Conservation (phyloP, 2,329 filamentous ascomycete species). For the Pyrenophora tritici-repentis region DNA sequence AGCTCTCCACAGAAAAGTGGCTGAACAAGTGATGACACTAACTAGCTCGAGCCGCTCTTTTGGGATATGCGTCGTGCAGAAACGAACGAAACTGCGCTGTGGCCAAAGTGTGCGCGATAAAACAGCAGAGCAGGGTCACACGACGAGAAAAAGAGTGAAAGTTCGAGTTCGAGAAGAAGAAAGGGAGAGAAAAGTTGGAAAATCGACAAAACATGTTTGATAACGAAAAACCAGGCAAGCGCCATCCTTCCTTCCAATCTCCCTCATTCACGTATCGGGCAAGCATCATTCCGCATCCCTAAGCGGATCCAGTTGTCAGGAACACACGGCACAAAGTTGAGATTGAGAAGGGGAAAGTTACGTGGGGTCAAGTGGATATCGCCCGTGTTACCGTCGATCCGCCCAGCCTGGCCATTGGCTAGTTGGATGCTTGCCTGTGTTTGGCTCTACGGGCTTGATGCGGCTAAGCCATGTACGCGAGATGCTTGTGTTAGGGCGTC, state of each 20-base stretch:
- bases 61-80: not conserved
- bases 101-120: not conserved
- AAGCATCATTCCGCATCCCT: not conserved
- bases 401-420: slow-evolving; percentile 2
- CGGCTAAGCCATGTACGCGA: slow-evolving; percentile 6
- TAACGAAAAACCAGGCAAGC: no score
- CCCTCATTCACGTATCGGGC: not conserved
- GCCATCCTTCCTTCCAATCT: no score
- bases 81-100: not conserved
- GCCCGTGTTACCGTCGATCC: slow-evolving; percentile 1
- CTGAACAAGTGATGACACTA: not conserved
- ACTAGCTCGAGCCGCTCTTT: not conserved
- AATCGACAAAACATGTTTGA: not conserved
- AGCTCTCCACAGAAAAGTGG: not conserved
- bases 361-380: not conserved
- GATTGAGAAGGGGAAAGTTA: not conserved
- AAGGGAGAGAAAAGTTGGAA: not conserved
- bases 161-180: not conserved
- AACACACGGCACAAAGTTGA: slow-evolving; percentile 1
- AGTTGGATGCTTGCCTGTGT: slow-evolving; percentile 1
- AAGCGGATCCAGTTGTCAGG: slow-evolving; percentile 5
- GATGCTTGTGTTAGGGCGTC: no score
- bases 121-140: not conserved
- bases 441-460: slow-evolving; percentile 9
- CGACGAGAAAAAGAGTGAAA: not conserved